Evolutionary conservation across 1,284 basidiomycete species (phyloP), one percentile per base, ranked within the genome.

Genomic region (Cystobasidium pallidum): DNA sequence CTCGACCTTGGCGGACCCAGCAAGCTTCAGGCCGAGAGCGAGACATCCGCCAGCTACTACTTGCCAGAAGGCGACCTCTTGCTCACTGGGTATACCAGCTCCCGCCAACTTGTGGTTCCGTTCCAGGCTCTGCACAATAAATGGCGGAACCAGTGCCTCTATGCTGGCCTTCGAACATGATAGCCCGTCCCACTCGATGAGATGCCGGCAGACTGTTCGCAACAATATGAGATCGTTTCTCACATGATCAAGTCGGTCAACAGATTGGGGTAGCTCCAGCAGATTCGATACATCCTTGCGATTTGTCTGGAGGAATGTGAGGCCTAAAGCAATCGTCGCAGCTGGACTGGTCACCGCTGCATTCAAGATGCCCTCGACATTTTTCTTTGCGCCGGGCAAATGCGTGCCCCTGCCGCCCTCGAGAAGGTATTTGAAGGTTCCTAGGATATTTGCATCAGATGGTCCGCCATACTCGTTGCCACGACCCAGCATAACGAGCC

Each of bases 401-500:
- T 74, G 70, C 72, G 57, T 76, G 63, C 34, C 73, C 63, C 63
- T 70, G 63, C 73, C 73, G 74, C 51, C 72, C 67, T 59, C 76
- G 51, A 78, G 63, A n/a, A 75, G 73, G 21, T 73, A 64, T 21
- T 55, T 52, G 51, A 71, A 73, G 17, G 61, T 63, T 30, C 36
- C 61, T 57, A 75, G 68, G 32, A 36, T 66, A 52, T 17, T 57
- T 39, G 58, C 61, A 41, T 74, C 66, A 10, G 66, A 68, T 1
- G 41, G 57, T 11, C 43, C 45, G 3, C 17, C 55, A 28, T 45
- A 28, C 47, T 51, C 41, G 0, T 61, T 58, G 34, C 61, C 93
- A 76, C 88, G 89, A 7, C 92, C 94, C 4, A 99, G 86, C 89
- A 97, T 94, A 80, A 96, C 90, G 85, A 97, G 90, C 0, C 96